phyloP scores from a whole-genome alignment of 2,329 filamentous ascomycete species.

The Bimuria novae-zelandiae region DNA sequence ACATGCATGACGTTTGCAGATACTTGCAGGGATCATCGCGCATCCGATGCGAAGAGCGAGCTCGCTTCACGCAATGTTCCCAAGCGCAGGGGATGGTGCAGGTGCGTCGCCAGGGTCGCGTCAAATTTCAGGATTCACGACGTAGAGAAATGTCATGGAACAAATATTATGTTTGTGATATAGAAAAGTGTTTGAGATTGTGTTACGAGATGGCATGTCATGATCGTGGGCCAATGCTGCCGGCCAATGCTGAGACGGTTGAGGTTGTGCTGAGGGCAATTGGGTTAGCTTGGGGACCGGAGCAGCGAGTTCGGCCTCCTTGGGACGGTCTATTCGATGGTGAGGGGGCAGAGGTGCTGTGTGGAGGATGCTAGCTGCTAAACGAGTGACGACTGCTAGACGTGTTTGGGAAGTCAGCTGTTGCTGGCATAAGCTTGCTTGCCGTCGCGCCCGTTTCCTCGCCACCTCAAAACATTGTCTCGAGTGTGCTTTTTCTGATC shows the following conservation, averaged over 20 bases:
- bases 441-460: slow-evolving; percentile 3
- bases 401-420: not conserved
- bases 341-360: not conserved
- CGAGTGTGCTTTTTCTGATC: not conserved
- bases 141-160: not conserved
- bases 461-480: not conserved
- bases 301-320: not conserved
- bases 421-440: slow-evolving; percentile 1
- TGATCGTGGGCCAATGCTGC: not conserved
- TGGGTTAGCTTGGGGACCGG: not conserved
- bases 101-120: not conserved
- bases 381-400: not conserved
- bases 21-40: not conserved
- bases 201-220: not conserved
- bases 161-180: not conserved
- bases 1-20: slow-evolving; percentile 7
- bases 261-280: not conserved
- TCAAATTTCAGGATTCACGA: slow-evolving; percentile 5
- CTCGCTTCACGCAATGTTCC: not conserved
- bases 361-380: not conserved
- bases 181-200: not conserved
- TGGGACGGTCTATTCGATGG: not conserved
- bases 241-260: not conserved
- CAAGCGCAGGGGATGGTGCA: not conserved
- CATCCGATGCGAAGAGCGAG: slow-evolving; percentile 1